Evolutionary conservation across 2,329 filamentous ascomycete species (phyloP).

Genomic region (Tolypocladium tundrense): DNA sequence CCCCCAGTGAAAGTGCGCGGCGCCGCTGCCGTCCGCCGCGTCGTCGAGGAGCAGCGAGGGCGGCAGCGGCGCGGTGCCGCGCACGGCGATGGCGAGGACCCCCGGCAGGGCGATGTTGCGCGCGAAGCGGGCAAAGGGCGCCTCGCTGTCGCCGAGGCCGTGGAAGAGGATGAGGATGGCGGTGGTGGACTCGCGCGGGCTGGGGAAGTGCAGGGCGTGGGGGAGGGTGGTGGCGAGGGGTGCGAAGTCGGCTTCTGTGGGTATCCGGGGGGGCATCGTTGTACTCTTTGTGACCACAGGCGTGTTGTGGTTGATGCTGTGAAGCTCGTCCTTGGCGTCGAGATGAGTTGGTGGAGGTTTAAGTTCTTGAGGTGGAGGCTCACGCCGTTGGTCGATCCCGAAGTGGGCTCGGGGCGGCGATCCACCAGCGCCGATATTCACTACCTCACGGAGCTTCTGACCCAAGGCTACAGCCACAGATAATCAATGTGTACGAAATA

Average conservation of each 20-base stretch:
- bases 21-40: slow-evolving; percentile 15
- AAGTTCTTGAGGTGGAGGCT: not conserved
- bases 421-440: not conserved
- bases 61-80: slow-evolving; percentile 59
- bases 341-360: not conserved
- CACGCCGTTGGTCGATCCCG: not conserved
- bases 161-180: slow-evolving; percentile 76
- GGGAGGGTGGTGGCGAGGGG: slow-evolving; percentile 30
- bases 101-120: slow-evolving; percentile 62
- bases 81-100: slow-evolving; percentile 64
- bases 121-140: slow-evolving; percentile 59
- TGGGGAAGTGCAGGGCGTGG: slow-evolving; percentile 36
- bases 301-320: not conserved
- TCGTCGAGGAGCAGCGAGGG: slow-evolving; percentile 45
- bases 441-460: not conserved
- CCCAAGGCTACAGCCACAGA: not conserved
- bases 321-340: not conserved
- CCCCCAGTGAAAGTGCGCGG: slow-evolving; percentile 51
- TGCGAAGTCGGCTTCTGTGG: slow-evolving; percentile 38
- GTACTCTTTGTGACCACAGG: not conserved
- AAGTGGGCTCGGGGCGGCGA: not conserved
- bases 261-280: slow-evolving; percentile 37
- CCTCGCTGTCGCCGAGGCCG: slow-evolving; percentile 68
- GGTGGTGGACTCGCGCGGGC: slow-evolving; percentile 50
- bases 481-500: not conserved